phyloP scores from a whole-genome alignment of 768 basidiomycete genomes.

The Boletus pseudo-olivaceus region DNA sequence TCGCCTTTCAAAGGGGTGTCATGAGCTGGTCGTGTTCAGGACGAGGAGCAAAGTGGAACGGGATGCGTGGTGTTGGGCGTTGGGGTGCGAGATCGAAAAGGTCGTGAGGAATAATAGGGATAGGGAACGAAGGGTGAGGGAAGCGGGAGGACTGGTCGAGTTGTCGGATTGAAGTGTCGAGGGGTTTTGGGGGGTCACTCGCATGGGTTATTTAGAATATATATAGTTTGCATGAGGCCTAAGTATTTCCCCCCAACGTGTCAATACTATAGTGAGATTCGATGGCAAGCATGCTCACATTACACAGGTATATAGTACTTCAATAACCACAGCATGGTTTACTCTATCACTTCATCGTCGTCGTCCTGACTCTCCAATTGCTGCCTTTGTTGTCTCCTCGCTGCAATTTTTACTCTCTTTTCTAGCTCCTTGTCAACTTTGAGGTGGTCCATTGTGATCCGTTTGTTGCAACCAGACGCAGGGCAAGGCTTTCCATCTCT shows the following conservation, averaged over 20 bases:
- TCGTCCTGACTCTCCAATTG: constrained; percentile 33
- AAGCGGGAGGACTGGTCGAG: constrained; percentile 55
- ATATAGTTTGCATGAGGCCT: background rate
- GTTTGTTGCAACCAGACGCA: constrained; percentile 65
- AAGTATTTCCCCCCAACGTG: background rate
- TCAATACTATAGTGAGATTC: background rate
- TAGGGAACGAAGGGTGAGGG: constrained; percentile 64
- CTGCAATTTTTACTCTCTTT: constrained; percentile 56
- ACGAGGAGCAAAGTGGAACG: constrained; percentile 83
- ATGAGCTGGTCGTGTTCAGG: constrained; percentile 62
- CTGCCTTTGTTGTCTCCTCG: constrained; percentile 48
- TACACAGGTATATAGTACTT: constrained; percentile 8
- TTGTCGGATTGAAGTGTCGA: constrained; percentile 12
- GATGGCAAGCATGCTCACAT: constrained; percentile 3
- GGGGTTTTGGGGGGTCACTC: background rate
- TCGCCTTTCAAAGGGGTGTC: constrained; percentile 47
- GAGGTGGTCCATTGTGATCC: constrained; percentile 49
- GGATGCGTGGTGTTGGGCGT: constrained; percentile 93
- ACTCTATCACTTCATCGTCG: constrained; percentile 57
- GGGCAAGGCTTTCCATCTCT: constrained; percentile 53
- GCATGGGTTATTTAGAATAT: background rate
- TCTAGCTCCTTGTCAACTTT: constrained; percentile 54
- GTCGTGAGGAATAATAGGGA: constrained; percentile 57
- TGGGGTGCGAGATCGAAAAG: constrained; percentile 88
- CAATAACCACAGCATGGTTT: background rate